Conservation (phyloP, 352 stramenopile genomes). For the Aphanomyces astaci region DNA sequence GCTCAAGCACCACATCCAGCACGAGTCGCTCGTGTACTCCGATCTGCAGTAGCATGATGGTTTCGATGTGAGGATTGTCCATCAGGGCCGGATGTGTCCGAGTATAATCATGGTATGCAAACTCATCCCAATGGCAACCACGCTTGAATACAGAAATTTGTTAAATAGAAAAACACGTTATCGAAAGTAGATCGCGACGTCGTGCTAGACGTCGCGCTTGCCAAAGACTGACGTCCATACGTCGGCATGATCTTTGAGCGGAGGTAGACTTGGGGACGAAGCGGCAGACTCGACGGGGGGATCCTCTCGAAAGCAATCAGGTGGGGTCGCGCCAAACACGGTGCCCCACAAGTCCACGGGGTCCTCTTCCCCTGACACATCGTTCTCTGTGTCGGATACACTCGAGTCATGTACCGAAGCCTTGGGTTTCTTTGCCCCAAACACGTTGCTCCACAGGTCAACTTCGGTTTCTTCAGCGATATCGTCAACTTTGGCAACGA, state of each 20-base stretch:
- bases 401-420: not conserved
- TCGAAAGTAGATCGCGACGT: not conserved
- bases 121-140: too few relatives aligned
- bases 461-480: not conserved
- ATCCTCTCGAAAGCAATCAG: not conserved
- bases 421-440: not conserved
- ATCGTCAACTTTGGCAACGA: not conserved
- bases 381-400: not conserved
- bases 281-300: not conserved
- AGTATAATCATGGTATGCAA: too few relatives aligned
- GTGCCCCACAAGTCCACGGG: not conserved
- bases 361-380: not conserved
- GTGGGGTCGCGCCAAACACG: not conserved
- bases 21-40: slow-evolving; percentile 29
- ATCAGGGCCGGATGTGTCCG: too few relatives aligned
- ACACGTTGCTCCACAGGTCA: not conserved
- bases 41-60: too few relatives aligned
- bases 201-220: not conserved
- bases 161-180: too few relatives aligned
- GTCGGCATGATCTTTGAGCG: not conserved
- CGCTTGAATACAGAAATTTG: not conserved
- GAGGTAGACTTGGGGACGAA: not conserved
- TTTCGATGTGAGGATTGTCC: too few relatives aligned
- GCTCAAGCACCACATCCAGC: slow-evolving; percentile 28
- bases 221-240: not conserved